Base-by-base conservation (phyloP, 495 filamentous ascomycete genomes). In the Penicillium taxi region DNA sequence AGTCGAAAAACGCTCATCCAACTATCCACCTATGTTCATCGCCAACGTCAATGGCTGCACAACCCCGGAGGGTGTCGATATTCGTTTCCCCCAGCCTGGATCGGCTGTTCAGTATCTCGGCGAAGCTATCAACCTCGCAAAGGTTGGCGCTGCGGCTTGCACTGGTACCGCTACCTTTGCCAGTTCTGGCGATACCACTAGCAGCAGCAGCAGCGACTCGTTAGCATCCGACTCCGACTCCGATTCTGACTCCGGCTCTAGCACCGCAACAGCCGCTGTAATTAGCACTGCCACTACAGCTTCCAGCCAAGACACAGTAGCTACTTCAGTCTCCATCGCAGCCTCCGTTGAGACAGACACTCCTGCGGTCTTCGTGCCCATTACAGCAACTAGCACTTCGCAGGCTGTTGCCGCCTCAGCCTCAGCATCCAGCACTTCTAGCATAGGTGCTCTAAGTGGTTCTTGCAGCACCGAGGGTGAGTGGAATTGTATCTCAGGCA, bases 11-110 rank as follows among this genome's bases (percentile, higher is more conserved):
- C 63, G 65, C 19, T 27, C 56, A 0, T 18, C 53, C 43, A 62
- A 56, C 18, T 80, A 87, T 14, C 89, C 89, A 1, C 66, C 80
- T 37, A 84, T 95, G 82, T 77, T 93, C 30, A 72, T 81, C 12
- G 80, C 84, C 49, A 94, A 94, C 68, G 70, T 86, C 39, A 66
- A 67, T 36, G 84, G 81, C 57, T 58, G 52, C 14, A 81, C 72
- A 12, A 83, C 79, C 22, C 43, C 48, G 27, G 74, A 80, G 38
- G 56, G 50, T 3, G 33, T 55, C n/a, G 75, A 85, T 30, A 70
- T 80, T 20, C 58, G 72, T 9, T 91, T 78, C 59, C 83, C 83
- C n/a, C 59, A 86, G 43, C 82, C 85, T 6, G 86, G 86, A 32
- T 63, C 67, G 5, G 70, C 81, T 36, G 69, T 88, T 23, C 49